These are phyloP conservation scores for Leccinum boreale DNA, from an alignment of 768 basidiomycete genomes.

Conservation along the genomic window DNA sequence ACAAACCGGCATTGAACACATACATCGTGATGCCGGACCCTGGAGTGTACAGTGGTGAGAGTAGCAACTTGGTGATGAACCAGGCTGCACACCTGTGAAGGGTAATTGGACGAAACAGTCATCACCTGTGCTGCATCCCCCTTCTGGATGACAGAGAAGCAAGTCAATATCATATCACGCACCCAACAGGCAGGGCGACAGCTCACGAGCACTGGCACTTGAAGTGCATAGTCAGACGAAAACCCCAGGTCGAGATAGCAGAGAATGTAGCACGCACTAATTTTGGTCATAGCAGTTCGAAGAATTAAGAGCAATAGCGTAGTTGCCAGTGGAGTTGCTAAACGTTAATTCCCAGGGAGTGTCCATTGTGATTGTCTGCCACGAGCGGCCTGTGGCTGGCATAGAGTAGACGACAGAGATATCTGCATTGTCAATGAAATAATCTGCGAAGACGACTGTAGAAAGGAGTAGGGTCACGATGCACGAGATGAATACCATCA, in stretches of 20 bases:
- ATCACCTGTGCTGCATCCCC: conserved; percentile 12
- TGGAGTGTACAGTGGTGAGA: neutral
- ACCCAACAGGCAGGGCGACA: neutral
- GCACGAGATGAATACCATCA: neutral
- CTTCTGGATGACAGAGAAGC: conserved; percentile 10
- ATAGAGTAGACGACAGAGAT: conserved; percentile 19
- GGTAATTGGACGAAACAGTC: conserved; percentile 20
- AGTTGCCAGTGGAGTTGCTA: neutral
- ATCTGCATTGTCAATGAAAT: conserved; percentile 24
- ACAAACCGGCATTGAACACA: conserved; percentile 17
- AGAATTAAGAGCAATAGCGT: conserved; percentile 11
- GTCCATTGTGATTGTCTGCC: conserved; percentile 10
- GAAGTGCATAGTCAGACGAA: neutral
- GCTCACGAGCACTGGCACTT: conserved; percentile 19
- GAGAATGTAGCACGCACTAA: conserved; percentile 17
- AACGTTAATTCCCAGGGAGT: conserved; percentile 2
- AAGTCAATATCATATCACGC: neutral
- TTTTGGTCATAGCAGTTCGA: conserved; percentile 23
- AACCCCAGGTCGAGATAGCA: neutral
- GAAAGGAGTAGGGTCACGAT: conserved; percentile 10
- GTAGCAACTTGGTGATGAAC: neutral
- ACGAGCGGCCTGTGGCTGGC: conserved; percentile 13
- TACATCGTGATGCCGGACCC: conserved; percentile 28
- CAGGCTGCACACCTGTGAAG: conserved; percentile 15
- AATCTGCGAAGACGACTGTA: conserved; percentile 18